Base-by-base conservation (phyloP, 306 rosid species). In the Albizia julibrissin region DNA sequence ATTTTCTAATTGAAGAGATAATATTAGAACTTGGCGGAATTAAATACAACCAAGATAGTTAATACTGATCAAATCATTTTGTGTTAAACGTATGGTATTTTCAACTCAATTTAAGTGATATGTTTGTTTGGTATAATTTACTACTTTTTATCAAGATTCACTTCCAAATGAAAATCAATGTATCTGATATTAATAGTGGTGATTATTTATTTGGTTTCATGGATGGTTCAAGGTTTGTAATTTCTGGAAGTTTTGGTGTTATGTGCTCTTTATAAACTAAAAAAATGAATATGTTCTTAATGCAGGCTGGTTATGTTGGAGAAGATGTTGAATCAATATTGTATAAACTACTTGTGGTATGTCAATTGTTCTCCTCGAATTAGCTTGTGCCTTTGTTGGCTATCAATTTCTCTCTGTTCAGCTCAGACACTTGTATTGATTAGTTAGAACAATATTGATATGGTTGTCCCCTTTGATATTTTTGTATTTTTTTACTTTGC, bases 261-360 rank as follows among this genome's bases (percentile, higher is more conserved):
- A 39, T 71, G 81, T 47, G 67, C 78, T 50, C n/a, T 58, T 67
- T 64, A 24, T 29, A 26, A 75, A 76, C 84, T 91, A 42, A 83
- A 73, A 73, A 71, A 4, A 81, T 79, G 74, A 59, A 52, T 85
- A 52, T 56, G 4, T 87, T 87, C 46, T 66, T n/a, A 84, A 89
- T 90, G 89, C 92, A 95, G 98, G 99, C 99, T 31, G 99, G 99
- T 79, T 95, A 95, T 87, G 99, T 95, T 74, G 99, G 99, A 84
- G 98, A 95, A 86, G 98, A 95, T 80, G 99, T 95, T 0, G 99
- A 95, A 84, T 95, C 99, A 54, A 91, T 95, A 86, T 87, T 95
- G 85, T 83, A 91, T 71, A 95, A 95, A 86, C 88, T 95, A 83
- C 97, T 95, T 77, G 92, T 89, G 89, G 99, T 95, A 90, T 80